A percentile compares a stretch with the other conserved stretches of the same genome.
Evolutionary conservation across 495 filamentous ascomycete genomes (phyloP).

Genomic region (Tetracladium setigerum): DNA sequence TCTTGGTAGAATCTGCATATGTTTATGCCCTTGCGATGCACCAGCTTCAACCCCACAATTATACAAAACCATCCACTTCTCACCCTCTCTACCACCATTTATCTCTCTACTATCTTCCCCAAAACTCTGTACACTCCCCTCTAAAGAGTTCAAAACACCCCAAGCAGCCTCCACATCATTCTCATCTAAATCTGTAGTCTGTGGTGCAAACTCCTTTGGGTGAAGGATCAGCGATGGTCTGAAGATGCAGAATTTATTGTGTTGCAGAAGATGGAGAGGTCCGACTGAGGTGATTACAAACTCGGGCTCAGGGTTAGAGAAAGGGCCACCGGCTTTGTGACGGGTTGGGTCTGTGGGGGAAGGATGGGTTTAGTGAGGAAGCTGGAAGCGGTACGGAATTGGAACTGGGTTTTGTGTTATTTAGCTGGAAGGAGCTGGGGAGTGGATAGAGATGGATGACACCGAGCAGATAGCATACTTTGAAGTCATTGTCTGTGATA

Average conservation of each 20-base stretch:
- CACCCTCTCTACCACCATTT: not conserved
- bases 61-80: constrained; percentile 19
- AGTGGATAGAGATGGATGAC: too few species aligned
- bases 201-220: not conserved
- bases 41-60: constrained; percentile 24
- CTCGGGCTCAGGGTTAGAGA: not conserved
- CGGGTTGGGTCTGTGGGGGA: too few species aligned
- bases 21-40: constrained; percentile 22
- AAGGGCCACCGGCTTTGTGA: not conserved
- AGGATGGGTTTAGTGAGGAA: too few species aligned
- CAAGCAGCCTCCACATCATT: not conserved
- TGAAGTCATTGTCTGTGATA: too few species aligned
- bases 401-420: too few species aligned
- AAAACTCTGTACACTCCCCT: not conserved
- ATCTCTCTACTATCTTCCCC: too few species aligned
- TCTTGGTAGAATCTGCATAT: constrained; percentile 20
- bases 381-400: too few species aligned
- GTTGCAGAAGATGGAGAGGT: not conserved
- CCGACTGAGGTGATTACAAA: not conserved
- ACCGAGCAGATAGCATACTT: too few species aligned
- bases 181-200: not conserved
- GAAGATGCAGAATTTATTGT: not conserved
- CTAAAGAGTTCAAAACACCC: not conserved
- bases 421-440: too few species aligned
- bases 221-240: not conserved